These are phyloP conservation scores for Penicillium olsonii DNA, from an alignment of 2,329 filamentous ascomycete species.

Conservation along the genomic window DNA sequence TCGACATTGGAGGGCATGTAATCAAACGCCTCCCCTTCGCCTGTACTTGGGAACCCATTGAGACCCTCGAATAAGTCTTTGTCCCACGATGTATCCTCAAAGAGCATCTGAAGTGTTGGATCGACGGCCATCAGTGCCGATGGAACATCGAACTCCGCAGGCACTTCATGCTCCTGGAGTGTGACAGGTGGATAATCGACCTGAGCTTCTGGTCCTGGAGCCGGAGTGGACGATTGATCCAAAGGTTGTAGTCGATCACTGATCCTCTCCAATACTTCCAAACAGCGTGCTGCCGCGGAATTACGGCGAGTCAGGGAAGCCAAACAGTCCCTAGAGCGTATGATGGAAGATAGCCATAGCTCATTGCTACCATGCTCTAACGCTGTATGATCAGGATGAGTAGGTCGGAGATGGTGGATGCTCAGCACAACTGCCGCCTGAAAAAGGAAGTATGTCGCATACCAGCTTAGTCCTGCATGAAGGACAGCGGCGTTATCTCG, in stretches of 20 bases:
- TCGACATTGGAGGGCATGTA: background rate
- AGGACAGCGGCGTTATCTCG: constrained; percentile 6
- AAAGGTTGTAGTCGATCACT: background rate
- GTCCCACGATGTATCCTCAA: constrained; percentile 14
- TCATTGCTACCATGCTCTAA: constrained; percentile 8
- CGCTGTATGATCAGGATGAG: background rate
- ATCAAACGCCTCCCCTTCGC: constrained; percentile 6
- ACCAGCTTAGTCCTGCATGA: constrained; percentile 23
- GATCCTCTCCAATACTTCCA: constrained; percentile 17
- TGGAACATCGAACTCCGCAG: background rate
- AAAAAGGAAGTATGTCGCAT: constrained; percentile 27
- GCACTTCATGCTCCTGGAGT: background rate
- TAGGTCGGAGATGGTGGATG: constrained; percentile 13
- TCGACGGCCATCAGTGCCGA: constrained; percentile 9
- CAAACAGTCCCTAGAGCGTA: constrained; percentile 13
- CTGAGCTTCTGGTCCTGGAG: background rate
- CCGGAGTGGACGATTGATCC: background rate
- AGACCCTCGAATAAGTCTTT: constrained; percentile 18
- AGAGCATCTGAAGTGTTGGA: constrained; percentile 20
- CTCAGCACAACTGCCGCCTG: constrained; percentile 24
- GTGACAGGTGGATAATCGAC: background rate
- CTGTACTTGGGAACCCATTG: constrained; percentile 13
- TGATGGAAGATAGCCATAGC: constrained; percentile 14
- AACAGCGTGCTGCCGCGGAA: constrained; percentile 14
- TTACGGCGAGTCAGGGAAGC: constrained; percentile 10